These are phyloP conservation scores for Candida boleticola DNA, from an alignment of 805 yeast species.

Conservation along the genomic window DNA sequence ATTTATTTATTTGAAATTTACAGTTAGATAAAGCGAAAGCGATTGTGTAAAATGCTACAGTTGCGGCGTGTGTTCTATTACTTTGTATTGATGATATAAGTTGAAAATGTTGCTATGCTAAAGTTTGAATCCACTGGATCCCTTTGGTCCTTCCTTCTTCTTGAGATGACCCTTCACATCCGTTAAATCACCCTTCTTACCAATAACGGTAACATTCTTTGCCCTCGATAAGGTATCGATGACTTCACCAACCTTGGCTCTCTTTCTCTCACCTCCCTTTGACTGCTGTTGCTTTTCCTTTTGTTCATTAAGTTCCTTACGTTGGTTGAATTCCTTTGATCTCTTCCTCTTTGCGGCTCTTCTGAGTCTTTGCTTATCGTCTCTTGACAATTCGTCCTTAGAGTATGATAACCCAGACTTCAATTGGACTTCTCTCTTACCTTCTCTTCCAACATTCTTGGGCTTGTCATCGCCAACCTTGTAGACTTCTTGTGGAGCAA, in stretches of 20 bases:
- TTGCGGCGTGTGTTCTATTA: too few species aligned
- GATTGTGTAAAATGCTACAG: too few species aligned
- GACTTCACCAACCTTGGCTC: slow-evolving; percentile 59
- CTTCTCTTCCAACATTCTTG: slow-evolving; percentile 27
- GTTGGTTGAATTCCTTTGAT: slow-evolving; percentile 49
- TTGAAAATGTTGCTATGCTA: too few species aligned
- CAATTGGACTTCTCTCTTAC: slow-evolving; percentile 57
- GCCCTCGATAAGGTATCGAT: slow-evolving; percentile 69
- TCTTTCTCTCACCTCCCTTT: slow-evolving; percentile 36
- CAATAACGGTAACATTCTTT: slow-evolving; percentile 76
- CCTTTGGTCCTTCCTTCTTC: slow-evolving; percentile 36
- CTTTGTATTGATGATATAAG: background rate
- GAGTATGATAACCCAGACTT: slow-evolving; percentile 79
- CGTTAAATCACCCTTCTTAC: slow-evolving; percentile 69
- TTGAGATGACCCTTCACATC: slow-evolving; percentile 69
- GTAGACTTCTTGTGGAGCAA: slow-evolving; percentile 96
- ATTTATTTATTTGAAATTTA: too few species aligned
- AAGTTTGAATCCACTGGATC: slow-evolving; percentile 27
- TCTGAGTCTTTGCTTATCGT: slow-evolving; percentile 83
- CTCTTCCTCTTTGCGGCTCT: slow-evolving; percentile 82
- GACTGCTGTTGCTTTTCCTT: slow-evolving; percentile 21
- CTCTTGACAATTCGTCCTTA: slow-evolving; percentile 77
- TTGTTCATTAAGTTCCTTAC: slow-evolving; percentile 26
- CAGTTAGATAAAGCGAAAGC: too few species aligned
- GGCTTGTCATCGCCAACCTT: slow-evolving; percentile 44